Percentiles rank a stretch among this genome's conserved stretches.
phyloP scores from a whole-genome alignment of 495 filamentous ascomycete genomes.

The Xylaria castorea region DNA sequence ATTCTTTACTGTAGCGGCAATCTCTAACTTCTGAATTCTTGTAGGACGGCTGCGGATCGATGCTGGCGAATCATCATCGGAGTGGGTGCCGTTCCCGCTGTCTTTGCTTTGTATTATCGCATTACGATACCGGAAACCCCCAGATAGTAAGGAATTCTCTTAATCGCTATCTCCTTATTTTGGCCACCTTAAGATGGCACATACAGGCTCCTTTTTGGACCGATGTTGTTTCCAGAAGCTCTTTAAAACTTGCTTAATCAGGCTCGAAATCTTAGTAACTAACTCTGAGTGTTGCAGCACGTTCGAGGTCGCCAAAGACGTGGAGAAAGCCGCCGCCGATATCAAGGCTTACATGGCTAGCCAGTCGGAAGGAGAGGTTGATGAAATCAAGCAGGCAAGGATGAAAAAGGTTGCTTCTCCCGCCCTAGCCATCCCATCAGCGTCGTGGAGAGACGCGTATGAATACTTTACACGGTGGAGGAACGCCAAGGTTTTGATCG shows the following conservation, averaged over 20 bases:
- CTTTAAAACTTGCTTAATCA: neutral
- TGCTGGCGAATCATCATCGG: conserved; percentile 86
- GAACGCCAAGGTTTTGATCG: conserved; percentile 75
- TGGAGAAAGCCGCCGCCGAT: conserved; percentile 74
- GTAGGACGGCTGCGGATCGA: conserved; percentile 71
- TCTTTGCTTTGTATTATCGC: conserved; percentile 80
- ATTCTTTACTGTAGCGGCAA: neutral
- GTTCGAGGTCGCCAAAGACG: conserved; percentile 78
- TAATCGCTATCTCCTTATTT: neutral
- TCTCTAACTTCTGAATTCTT: neutral
- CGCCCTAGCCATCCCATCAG: conserved; percentile 65
- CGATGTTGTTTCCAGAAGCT: neutral
- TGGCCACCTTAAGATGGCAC: too few species aligned
- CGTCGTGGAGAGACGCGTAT: conserved; percentile 69
- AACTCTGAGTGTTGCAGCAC: conserved; percentile 54
- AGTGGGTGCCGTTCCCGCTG: conserved; percentile 77
- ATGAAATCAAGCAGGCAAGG: conserved; percentile 43
- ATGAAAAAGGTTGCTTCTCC: conserved; percentile 43
- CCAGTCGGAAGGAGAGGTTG: conserved; percentile 57
- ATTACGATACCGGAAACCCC: conserved; percentile 82
- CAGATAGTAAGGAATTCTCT: conserved; percentile 48
- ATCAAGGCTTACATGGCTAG: conserved; percentile 68
- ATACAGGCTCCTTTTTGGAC: neutral
- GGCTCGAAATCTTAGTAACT: neutral
- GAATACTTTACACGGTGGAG: conserved; percentile 72